Conservation (phyloP, 495 filamentous ascomycete species). For the Hypomontagnella monticulosa region DNA sequence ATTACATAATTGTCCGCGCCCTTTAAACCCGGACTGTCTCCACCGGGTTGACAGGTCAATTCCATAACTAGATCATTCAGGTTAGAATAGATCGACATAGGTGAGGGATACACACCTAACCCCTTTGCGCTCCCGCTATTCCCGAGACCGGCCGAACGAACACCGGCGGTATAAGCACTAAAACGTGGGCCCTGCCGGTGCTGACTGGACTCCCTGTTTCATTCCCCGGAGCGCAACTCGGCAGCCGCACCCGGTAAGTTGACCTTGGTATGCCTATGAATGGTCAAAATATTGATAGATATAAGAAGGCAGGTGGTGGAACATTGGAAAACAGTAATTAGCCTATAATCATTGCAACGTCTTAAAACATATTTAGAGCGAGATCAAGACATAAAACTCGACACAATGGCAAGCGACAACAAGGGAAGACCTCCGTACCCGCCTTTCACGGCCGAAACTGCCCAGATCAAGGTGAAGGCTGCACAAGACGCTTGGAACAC, state of each 20-base stretch:
- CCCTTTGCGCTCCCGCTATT: conserved; percentile 1
- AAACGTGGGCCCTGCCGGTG: conserved; percentile 12
- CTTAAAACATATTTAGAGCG: not conserved
- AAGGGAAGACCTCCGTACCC: conserved; percentile 62
- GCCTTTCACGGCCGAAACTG: conserved; percentile 82
- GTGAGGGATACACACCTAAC: not conserved
- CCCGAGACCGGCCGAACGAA: conserved; percentile 24
- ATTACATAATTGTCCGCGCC: conserved; percentile 15
- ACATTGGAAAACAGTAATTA: not conserved
- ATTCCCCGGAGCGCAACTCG: conserved; percentile 16
- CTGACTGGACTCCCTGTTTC: not conserved
- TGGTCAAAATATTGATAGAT: not conserved
- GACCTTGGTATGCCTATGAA: not conserved
- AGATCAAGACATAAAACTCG: not conserved
- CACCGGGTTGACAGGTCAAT: conserved; percentile 4
- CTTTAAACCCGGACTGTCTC: conserved; percentile 7
- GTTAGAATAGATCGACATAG: conserved; percentile 22
- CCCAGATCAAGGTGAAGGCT: conserved; percentile 81
- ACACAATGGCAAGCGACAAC: conserved; percentile 34
- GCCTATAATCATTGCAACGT: too few relatives aligned
- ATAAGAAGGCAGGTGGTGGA: not conserved
- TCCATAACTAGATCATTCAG: not conserved
- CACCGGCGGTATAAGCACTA: conserved; percentile 10
- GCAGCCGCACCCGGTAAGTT: not conserved
- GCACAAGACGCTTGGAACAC: conserved; percentile 91